phyloP scores from a whole-genome alignment of 495 filamentous ascomycete genomes.

The Penicillium arizonense region DNA sequence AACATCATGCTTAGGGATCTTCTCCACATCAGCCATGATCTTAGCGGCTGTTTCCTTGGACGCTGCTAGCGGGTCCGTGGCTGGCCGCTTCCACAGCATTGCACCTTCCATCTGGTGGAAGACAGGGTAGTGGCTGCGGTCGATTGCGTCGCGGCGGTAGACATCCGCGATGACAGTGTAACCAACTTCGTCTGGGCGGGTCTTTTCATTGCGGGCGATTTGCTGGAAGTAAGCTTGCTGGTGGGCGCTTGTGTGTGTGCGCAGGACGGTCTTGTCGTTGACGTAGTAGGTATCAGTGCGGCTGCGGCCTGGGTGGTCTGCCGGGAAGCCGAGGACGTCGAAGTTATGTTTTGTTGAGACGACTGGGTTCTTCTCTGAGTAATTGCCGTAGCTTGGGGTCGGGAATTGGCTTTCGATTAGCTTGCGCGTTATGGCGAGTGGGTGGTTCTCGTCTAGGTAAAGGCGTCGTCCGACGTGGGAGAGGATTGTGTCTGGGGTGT shows the following conservation, averaged over 20 bases:
- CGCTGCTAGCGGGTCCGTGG: constrained; percentile 54
- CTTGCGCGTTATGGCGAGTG: constrained; percentile 82
- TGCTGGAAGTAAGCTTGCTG: constrained; percentile 80
- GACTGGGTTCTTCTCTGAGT: constrained; percentile 77
- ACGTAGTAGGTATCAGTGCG: constrained; percentile 95
- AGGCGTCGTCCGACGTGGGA: constrained; percentile 69
- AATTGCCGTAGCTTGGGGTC: constrained; percentile 63
- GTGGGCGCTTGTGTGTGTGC: constrained; percentile 93
- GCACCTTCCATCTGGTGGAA: constrained; percentile 99
- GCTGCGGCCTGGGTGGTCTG: constrained; percentile 85
- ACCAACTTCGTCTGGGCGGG: constrained; percentile 65
- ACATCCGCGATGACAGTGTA: constrained; percentile 95
- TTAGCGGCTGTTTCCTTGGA: constrained; percentile 34
- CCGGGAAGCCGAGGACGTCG: constrained; percentile 86
- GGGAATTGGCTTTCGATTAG: constrained; percentile 92
- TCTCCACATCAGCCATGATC: constrained; percentile 63
- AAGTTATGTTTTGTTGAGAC: constrained; percentile 91
- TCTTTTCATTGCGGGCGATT: constrained; percentile 39
- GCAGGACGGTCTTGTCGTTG: constrained; percentile 77
- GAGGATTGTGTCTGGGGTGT: constrained; percentile 73
- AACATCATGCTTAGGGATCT: constrained; percentile 67
- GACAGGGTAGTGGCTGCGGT: constrained; percentile 90
- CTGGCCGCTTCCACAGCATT: constrained; percentile 78
- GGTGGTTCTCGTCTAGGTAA: constrained; percentile 85
- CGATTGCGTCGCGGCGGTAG: constrained; percentile 91